Base-by-base conservation (phyloP, 208 protist species). In the Crithidia expoeki region DNA sequence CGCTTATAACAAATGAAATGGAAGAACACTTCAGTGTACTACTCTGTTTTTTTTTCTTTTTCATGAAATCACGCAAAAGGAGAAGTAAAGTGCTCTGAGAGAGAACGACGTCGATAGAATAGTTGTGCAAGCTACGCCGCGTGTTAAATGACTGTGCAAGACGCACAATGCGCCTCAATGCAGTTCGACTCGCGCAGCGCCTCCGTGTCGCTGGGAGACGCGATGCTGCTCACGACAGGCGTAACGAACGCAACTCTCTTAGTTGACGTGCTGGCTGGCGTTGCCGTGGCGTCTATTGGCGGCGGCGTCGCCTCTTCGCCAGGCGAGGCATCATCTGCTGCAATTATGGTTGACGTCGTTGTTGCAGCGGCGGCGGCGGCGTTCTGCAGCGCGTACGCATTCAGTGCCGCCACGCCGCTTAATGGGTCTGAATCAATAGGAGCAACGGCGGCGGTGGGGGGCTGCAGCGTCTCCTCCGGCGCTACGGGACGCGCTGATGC, bases 91-190 rank as follows among this genome's bases (percentile, higher is more conserved):
- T n/a, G n/a, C n/a, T n/a, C n/a, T n/a, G n/a, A n/a, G n/a, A n/a
- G n/a, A n/a, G n/a, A n/a, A n/a, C n/a, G n/a, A n/a, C n/a, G n/a
- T n/a, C n/a, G n/a, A n/a, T n/a, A n/a, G n/a, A n/a, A n/a, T n/a
- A n/a, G n/a, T n/a, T n/a, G n/a, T n/a, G n/a, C n/a, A n/a, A n/a
- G n/a, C n/a, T n/a, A n/a, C n/a, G n/a, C n/a, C n/a, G n/a, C n/a
- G n/a, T n/a, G n/a, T 52, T 57, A 80, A 66, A 80, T 68, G 60
- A 80, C 62, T 38, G n/a, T 32, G 63, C 74, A 80, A 12, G 53
- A 47, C 23, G 55, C 51, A 30, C 74, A 80, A 9, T 40, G 27
- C 10, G 74, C 30, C 42, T 80, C 62, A 2, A 74, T 27, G 23
- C 74, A 80, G 32, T 38, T 60, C 21, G 74, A 34, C 68, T 80